Base-by-base conservation (phyloP, 768 basidiomycete genomes). In the Xerocomellus amylosporus region DNA sequence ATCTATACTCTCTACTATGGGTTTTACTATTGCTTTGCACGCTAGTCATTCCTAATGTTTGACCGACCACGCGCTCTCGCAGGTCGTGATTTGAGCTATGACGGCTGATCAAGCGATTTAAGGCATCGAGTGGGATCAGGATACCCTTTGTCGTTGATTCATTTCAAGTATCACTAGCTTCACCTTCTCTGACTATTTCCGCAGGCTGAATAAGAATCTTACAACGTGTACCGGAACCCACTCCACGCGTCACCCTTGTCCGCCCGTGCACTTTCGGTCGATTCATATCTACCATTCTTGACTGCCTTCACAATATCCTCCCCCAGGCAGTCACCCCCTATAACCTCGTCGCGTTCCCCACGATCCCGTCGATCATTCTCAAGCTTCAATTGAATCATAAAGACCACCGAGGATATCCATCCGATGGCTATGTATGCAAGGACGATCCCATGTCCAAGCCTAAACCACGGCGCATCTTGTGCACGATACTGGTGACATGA, bases 181-280 rank as follows among this genome's bases (percentile, higher is more conserved):
- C 10, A 37, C 22, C 28, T 15, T 24, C n/a, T n/a, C 49, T n/a
- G 12, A 30, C 15, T 22, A 33, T n/a, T 31, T 33, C 24, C 7
- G 44, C 12, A 31, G 17, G 15, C 17, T n/a, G 19, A 24, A 41
- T 30, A 19, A 47, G 43, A 31, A 10, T 20, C 22, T 28, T 53
- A 85, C 41, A 82, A 60, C 2, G 76, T 79, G 70, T 88, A 88
- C 55, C 83, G 76, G 68, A 87, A 89, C n/a, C 87, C 85, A 62
- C 86, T 88, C 87, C 86, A 89, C 48, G 76, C 67, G 60, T 88
- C 88, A 4, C 87, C 87, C 61, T 86, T 88, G 68, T 73, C 62
- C 22, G 68, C 73, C 57, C 77, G 78, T 17, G 86, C 87, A 20
- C 78, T 81, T 40, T 82, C 78, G 13, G 82, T 71, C 47, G 75